Evolutionary conservation across 345 rosid species (phyloP), one percentile per base, ranked within the genome.

Genomic region (Citrus mangshanensis): DNA sequence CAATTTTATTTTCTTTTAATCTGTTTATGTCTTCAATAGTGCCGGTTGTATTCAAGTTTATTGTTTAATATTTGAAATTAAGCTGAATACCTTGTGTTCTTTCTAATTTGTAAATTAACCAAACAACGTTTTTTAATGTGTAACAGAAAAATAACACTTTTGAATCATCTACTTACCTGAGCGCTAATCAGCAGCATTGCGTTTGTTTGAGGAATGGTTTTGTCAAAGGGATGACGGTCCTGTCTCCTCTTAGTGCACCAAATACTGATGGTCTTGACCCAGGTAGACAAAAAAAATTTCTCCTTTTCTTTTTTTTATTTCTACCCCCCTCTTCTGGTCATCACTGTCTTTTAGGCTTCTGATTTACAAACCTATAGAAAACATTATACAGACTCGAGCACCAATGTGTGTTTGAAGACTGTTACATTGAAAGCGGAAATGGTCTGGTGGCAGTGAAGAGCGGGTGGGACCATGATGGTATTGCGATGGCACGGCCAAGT

Each of bases 211-310:
- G 98, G 59, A 93, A 94, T 86, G 91, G 94, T 76, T 93, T 96
- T 84, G 82, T 96, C 69, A 90, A 85, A 83, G 84, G 83, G 80
- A 89, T 96, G 98, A 93, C 95, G n/a, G 90, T 96, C 81, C 86
- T 90, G 87, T 93, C 99, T 79, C 98, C 98, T 19, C 91, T 93
- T 46, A 88, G 90, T 83, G 98, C 99, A 12, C 99, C 98, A 63
- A 97, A 97, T 87, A 92, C 99, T 0, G 99, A 97, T 81, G 99
- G 99, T 38, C 90, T 97, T 78, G 99, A 94, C 68, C 98, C 97
- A 76, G 99, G 98, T 89, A 79, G 32, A 30, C 32, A 30, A 30
- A 30, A 3, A 30, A 28, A 28, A 1, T 28, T 30, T 3, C 32
- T 30, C 32, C 32, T 30, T 30, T 30, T 30, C 32, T 30, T 30